Evolutionary conservation across 495 filamentous ascomycete species (phyloP), one percentile per base, ranked within the genome.

Genomic region (Articulospora tetracladia): DNA sequence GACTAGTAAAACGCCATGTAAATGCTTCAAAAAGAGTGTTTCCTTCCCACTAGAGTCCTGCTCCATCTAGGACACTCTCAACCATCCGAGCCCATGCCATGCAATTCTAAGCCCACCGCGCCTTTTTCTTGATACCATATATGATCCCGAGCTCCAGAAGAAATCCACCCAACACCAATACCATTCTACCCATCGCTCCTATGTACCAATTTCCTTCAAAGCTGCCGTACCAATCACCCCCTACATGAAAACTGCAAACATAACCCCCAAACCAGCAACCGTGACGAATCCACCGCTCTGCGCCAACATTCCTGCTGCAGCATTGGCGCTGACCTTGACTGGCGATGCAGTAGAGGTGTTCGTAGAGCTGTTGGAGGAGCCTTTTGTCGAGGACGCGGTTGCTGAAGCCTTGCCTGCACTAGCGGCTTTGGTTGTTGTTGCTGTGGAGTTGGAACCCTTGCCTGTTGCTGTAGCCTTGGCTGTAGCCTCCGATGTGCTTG

Each of bases 211-310:
- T 15, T 34, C 30, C 30, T 34, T 20, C 44, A 19, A 22, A 26
- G 10, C 28, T 20, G n/a, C 30, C 22, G 8, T 19, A 3, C 28
- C 11, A 3, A 24, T 36, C 20, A 36, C n/a, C 13, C 22, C 22
- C 57, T 60, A 66, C 57, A 66, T 66, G 60, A 66, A 66, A 0
- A 66, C 60, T 27, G 64, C 64, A 52, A 66, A 66, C 23, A 60
- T 41, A 47, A 63, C 39, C 36, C 64, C 60, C 12, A 66, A 23
- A 12, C 64, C 64, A 13, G 64, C 64, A 28, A 66, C 57, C 0
- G 64, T 66, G n/a, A 66, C 64, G 10, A 63, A 27, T 8, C 64
- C 64, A 24, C 64, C 64, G 49, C 25, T 36, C 32, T 66, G 60
- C 32, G 64, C 56, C n/a, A 66, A 25, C 8, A 66, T n/a, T 1